Conservation (phyloP, 2,329 filamentous ascomycete species). For the Phaeoacremonium minimum region DNA sequence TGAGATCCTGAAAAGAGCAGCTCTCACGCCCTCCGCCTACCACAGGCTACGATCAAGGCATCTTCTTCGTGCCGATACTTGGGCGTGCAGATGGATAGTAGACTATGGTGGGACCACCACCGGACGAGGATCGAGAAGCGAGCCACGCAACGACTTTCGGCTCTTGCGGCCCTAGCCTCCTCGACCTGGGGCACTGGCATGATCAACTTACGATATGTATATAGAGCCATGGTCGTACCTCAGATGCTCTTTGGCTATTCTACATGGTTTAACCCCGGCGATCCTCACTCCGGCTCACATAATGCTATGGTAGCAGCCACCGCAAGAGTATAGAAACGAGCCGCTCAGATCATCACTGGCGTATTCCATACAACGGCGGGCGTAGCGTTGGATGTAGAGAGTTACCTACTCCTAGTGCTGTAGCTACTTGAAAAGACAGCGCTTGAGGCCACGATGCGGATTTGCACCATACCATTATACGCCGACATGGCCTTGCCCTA, state of each 20-base stretch:
- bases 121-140: conserved; percentile 12
- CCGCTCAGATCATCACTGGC: conserved; percentile 20
- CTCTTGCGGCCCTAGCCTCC: conserved; percentile 15
- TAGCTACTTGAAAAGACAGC: conserved; percentile 15
- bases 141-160: conserved; percentile 14
- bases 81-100: conserved; percentile 15
- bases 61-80: conserved; percentile 13
- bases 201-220: conserved; percentile 18
- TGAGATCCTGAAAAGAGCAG: conserved; percentile 9
- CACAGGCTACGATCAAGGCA: conserved; percentile 5
- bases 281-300: conserved; percentile 4
- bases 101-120: conserved; percentile 16
- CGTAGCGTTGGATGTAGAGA: conserved; percentile 18
- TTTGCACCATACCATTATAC: conserved; percentile 11
- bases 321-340: conserved; percentile 15
- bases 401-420: conserved; percentile 15
- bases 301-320: conserved; percentile 8
- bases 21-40: conserved; percentile 10
- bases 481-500: conserved; percentile 10
- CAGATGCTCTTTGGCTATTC: conserved; percentile 20
- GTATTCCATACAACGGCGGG: conserved; percentile 17
- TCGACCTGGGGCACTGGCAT: conserved; percentile 15
- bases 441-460: conserved; percentile 15
- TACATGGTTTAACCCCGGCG: conserved; percentile 14
- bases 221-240: conserved; percentile 16